Percentiles rank a stretch among this genome's conserved stretches.
phyloP scores from a whole-genome alignment of 495 filamentous ascomycete genomes.

The Aspergillus wentii region DNA sequence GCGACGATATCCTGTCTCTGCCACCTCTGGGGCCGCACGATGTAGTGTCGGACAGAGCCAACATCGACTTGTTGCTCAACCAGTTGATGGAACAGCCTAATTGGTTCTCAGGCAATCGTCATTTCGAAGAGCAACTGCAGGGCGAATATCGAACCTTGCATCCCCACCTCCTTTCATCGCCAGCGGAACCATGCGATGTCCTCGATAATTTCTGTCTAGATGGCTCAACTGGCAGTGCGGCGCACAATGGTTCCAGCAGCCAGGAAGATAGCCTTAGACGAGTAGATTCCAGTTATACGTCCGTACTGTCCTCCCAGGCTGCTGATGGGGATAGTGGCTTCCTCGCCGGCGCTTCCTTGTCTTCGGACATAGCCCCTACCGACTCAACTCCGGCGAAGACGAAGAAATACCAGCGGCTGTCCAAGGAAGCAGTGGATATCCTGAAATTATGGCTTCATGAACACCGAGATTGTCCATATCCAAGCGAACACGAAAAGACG shows the following conservation, averaged over 20 bases:
- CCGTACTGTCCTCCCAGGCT: neutral
- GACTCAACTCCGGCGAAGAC: neutral
- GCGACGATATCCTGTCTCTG: neutral
- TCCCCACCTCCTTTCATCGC: neutral
- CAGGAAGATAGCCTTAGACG: neutral
- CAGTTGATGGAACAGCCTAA: too few species aligned
- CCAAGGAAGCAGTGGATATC: constrained; percentile 5
- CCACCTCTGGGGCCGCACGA: neutral
- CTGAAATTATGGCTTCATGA: constrained; percentile 17
- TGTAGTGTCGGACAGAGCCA: neutral
- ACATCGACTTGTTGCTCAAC: too few species aligned
- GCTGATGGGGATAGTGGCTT: too few species aligned
- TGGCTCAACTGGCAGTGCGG: neutral
- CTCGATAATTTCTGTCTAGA: neutral
- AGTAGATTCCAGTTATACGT: neutral
- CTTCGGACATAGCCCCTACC: neutral
- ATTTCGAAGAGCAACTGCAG: neutral
- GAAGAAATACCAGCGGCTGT: constrained; percentile 3
- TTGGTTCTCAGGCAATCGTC: neutral
- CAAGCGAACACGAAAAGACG: constrained; percentile 12
- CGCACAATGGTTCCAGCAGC: neutral
- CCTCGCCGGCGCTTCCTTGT: neutral
- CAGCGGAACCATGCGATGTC: neutral
- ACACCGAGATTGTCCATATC: constrained; percentile 31
- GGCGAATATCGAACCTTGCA: too few species aligned